Evolutionary conservation across 441 rosid species (phyloP), one percentile per base, ranked within the genome.

Genomic region (Brassica balearica): DNA sequence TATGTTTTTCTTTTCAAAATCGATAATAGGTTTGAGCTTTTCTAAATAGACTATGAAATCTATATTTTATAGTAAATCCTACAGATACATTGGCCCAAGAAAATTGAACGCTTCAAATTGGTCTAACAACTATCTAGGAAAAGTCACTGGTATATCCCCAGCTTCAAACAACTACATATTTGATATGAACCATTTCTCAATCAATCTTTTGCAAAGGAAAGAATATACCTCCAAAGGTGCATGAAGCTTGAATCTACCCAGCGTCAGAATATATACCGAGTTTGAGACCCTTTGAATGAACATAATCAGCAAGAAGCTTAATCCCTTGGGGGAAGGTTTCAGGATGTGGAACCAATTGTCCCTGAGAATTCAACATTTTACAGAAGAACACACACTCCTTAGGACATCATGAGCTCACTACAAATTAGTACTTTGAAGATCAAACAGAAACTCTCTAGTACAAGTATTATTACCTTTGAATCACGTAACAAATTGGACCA

Each of bases 251-350:
- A 82, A 83, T 95, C 60, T 91, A 93, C 99, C 98, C 99, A 61
- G 99, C 99, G 88, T 91, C 97, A 38, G 98, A 91, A 82, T 96
- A 96, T 83, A 96, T 90, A 82, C 99, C 99, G 70, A 96, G 99
- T 88, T 96, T 96, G 63, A 96, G 97, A 82, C 94, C 97, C 82
- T 86, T 89, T 53, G 78, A 88, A 73, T 96, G 99, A 74, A 93
- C 65, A 83, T 93, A 91, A 82, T 96, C 94, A 76, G 97, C 94
- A 71, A 96, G 90, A 77, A 85, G 78, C 85, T 91, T 93, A 73
- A 93, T 89, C 84, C 99, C 98, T 0, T 93, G 91, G 48, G 98
- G 97, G 76, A 96, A 96, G 15, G 91, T 80, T 72, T 90, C 84
- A 8, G 93, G 85, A 85, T 92, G 97, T 48, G 98, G 91, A 67